These are phyloP conservation scores for Cylindrodendrum hubeiense DNA, from an alignment of 2,329 filamentous ascomycete species.

Conservation along the genomic window DNA sequence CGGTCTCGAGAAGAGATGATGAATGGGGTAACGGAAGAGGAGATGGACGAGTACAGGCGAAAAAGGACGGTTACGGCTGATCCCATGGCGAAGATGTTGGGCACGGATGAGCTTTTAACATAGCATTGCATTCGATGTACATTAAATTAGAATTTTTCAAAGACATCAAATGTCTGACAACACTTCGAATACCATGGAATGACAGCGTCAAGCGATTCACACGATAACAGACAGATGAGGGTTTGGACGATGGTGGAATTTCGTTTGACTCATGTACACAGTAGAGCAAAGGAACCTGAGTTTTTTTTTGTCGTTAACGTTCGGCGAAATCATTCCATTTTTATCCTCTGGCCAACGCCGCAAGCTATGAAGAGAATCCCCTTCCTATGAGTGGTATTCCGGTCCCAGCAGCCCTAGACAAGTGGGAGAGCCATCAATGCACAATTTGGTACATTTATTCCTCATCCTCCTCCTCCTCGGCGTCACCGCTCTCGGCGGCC, in stretches of 20 bases:
- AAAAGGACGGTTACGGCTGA: constrained; percentile 81
- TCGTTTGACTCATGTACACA: constrained; percentile 44
- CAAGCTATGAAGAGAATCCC: constrained; percentile 61
- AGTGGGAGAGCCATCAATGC: constrained; percentile 47
- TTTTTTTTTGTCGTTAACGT: constrained; percentile 41
- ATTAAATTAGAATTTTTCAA: neutral
- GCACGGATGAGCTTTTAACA: constrained; percentile 70
- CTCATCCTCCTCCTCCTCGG: constrained; percentile 91
- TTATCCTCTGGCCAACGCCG: constrained; percentile 65
- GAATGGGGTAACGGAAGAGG: constrained; percentile 81
- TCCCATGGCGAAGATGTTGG: constrained; percentile 87
- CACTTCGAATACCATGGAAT: neutral
- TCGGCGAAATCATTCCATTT: constrained; percentile 57
- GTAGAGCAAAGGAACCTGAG: constrained; percentile 34
- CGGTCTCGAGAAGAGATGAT: constrained; percentile 84
- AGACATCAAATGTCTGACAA: no score
- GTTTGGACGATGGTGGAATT: constrained; percentile 31
- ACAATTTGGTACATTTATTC: constrained; percentile 63
- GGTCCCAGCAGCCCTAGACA: constrained; percentile 46
- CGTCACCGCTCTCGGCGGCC: constrained; percentile 88
- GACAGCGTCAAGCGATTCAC: constrained; percentile 16
- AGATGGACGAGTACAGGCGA: constrained; percentile 86
- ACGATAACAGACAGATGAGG: constrained; percentile 28
- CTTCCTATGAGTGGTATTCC: constrained; percentile 54
- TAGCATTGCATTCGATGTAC: constrained; percentile 28